These are phyloP conservation scores for Phaeosphaeriaceae sp. DNA, from an alignment of 2,329 filamentous ascomycete species.

Conservation along the genomic window DNA sequence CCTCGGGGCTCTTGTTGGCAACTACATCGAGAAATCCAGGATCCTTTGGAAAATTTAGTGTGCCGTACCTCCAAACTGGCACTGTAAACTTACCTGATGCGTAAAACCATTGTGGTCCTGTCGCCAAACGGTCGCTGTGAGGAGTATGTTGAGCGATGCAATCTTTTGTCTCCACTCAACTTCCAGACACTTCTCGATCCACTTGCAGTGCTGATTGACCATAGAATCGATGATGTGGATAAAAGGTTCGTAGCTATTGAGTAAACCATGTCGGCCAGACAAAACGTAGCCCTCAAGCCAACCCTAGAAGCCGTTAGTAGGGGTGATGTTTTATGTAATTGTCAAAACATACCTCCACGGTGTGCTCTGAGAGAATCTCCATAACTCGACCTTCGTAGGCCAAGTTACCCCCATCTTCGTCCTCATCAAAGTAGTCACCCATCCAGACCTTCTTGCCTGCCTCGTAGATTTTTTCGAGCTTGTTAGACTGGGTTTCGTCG, in stretches of 20 bases:
- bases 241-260: constrained; percentile 84
- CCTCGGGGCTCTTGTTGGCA: constrained; percentile 79
- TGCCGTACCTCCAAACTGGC: too few relatives aligned
- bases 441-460: constrained; percentile 82
- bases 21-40: constrained; percentile 81
- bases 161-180: constrained; percentile 78
- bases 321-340: neutral
- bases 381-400: constrained; percentile 73
- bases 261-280: constrained; percentile 74
- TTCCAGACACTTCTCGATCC: constrained; percentile 82
- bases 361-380: constrained; percentile 86
- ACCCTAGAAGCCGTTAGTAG: constrained; percentile 27
- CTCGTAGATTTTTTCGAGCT: constrained; percentile 73
- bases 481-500: constrained; percentile 83
- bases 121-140: constrained; percentile 80
- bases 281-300: constrained; percentile 82
- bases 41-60: constrained; percentile 49
- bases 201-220: constrained; percentile 87
- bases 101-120: constrained; percentile 87
- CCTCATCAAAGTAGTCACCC: constrained; percentile 78
- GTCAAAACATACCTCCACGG: constrained; percentile 63
- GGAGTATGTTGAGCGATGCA: constrained; percentile 77
- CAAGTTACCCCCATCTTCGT: constrained; percentile 75
- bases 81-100: constrained; percentile 58
- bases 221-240: constrained; percentile 85